Evolutionary conservation across 2,329 filamentous ascomycete species (phyloP).

Genomic region (Phaeosphaeriaceae sp.): DNA sequence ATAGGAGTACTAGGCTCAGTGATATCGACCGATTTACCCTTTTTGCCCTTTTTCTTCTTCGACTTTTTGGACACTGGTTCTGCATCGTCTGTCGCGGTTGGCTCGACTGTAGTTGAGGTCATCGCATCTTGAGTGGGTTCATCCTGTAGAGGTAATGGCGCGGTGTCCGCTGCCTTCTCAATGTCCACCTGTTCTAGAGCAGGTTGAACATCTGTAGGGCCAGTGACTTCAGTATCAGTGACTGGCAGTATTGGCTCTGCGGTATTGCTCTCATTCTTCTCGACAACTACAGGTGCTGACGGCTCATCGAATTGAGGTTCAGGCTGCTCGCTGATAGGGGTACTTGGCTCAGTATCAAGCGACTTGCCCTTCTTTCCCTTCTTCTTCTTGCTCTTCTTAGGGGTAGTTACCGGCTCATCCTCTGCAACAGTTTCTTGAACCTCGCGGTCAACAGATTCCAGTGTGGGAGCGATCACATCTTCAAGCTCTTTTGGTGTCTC

Average conservation of each 20-base stretch:
- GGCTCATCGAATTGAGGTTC: too few relatives aligned
- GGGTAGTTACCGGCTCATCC: conserved; percentile 10
- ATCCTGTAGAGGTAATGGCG: neutral
- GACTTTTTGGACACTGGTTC: conserved; percentile 49
- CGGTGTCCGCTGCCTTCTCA: too few relatives aligned
- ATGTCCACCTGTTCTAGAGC: too few relatives aligned
- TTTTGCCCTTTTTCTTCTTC: conserved; percentile 48
- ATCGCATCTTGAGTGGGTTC: neutral
- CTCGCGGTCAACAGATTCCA: neutral
- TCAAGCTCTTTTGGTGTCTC: neutral
- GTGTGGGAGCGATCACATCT: neutral
- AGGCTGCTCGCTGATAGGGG: conserved; percentile 6
- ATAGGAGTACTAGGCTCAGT: conserved; percentile 15
- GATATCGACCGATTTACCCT: neutral
- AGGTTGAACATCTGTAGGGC: too few relatives aligned
- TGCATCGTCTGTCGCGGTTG: conserved; percentile 15
- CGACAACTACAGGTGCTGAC: neutral
- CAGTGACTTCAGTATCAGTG: too few relatives aligned
- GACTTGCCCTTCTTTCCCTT: conserved; percentile 25
- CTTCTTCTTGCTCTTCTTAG: conserved; percentile 35
- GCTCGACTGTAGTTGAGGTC: neutral
- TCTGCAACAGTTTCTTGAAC: conserved; percentile 2
- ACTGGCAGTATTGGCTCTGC: too few relatives aligned
- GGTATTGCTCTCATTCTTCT: neutral
- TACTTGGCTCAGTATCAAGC: conserved; percentile 11